phyloP scores from a whole-genome alignment of 306 rosid genomes.

The Glycine soja region DNA sequence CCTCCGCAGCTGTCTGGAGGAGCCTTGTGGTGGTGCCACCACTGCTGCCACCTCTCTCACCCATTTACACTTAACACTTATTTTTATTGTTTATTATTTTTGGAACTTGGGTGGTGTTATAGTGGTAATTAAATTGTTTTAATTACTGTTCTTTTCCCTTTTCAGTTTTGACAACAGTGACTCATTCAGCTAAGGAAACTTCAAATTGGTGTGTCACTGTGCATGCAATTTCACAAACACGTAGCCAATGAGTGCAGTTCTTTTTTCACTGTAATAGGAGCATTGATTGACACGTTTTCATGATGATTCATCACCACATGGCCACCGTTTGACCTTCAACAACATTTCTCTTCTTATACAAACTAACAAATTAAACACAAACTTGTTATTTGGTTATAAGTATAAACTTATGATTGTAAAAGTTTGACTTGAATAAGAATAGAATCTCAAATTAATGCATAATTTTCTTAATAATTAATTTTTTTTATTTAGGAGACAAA shows the following conservation, averaged over 20 bases:
- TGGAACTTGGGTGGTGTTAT: background rate
- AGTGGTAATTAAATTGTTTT: constrained; percentile 17
- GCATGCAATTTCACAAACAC: constrained; percentile 55
- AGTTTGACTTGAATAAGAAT: too few species aligned
- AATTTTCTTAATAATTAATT: too few species aligned
- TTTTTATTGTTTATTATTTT: background rate
- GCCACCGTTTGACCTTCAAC: background rate
- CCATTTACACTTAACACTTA: background rate
- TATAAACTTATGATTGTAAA: too few species aligned
- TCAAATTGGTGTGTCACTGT: constrained; percentile 38
- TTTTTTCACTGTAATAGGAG: background rate
- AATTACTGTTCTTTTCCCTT: background rate
- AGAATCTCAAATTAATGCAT: too few species aligned
- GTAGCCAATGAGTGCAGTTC: constrained; percentile 40
- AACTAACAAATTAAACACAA: background rate
- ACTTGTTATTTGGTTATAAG: too few species aligned
- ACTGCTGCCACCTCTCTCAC: constrained; percentile 41
- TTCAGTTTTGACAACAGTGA: constrained; percentile 20
- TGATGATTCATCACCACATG: constrained; percentile 32
- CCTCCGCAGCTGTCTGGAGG: constrained; percentile 22
- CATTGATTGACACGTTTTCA: constrained; percentile 46
- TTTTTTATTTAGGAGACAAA: too few species aligned
- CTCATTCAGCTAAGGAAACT: background rate
- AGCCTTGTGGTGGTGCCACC: constrained; percentile 42
- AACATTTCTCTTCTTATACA: background rate